These are phyloP conservation scores for Dioscorea alata DNA, from an alignment of 106 monocot species.

Conservation along the genomic window DNA sequence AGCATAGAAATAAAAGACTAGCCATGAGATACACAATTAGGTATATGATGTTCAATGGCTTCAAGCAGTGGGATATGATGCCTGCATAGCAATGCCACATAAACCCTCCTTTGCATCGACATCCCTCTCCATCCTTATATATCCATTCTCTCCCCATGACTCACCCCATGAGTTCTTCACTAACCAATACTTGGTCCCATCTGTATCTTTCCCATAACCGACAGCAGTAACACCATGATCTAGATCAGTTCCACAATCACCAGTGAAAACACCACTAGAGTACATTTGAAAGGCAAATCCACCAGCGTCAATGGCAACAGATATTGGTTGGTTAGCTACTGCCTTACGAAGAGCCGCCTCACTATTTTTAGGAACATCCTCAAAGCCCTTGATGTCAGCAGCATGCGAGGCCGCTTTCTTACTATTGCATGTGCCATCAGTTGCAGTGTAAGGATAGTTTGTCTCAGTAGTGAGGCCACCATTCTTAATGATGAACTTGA, in stretches of 20 bases:
- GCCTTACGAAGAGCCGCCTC: background rate
- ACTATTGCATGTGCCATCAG: background rate
- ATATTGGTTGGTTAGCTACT: background rate
- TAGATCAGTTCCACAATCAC: background rate
- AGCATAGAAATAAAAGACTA: too few relatives aligned
- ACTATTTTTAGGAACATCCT: background rate
- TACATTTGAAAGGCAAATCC: background rate
- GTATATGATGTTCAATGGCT: too few relatives aligned
- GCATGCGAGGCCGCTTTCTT: background rate
- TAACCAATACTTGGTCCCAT: conserved; percentile 2
- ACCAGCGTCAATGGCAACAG: background rate
- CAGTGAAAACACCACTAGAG: background rate
- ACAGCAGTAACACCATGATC: background rate
- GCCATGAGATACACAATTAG: too few relatives aligned
- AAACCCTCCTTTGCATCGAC: background rate
- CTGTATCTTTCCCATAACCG: background rate
- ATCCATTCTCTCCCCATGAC: conserved; percentile 1
- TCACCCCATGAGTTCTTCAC: conserved; percentile 9
- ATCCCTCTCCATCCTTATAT: background rate
- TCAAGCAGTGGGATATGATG: conserved; percentile 1
- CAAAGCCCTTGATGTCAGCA: background rate
- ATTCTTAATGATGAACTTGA: conserved; percentile 3
- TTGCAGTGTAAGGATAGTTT: background rate
- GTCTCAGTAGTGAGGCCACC: background rate
- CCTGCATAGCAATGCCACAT: conserved; percentile 1